Base-by-base conservation (phyloP, 208 protist genomes). In the Leishmania major region DNA sequence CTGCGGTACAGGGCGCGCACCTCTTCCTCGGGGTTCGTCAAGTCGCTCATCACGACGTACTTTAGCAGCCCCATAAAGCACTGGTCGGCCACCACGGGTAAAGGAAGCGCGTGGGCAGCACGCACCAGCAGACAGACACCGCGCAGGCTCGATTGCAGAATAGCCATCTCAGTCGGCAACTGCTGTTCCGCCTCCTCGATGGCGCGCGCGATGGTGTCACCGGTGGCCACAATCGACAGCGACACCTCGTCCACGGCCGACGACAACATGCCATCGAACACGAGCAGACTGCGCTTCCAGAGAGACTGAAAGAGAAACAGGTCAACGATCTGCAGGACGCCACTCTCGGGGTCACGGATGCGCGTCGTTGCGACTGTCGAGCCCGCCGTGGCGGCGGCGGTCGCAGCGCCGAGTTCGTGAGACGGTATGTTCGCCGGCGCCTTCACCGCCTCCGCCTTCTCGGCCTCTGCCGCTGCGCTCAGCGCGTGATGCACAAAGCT, bases 221-320 rank as follows among this genome's bases (percentile, higher is more conserved):
- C 81, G 31, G 64, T 79, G 13, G 80, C 74, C 13, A 81, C 81
- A 13, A 77, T 45, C 49, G 80, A 40, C 45, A 64, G 74, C 43
- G 85, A 78, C 35, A 94, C 85, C 79, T 84, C 84, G 53, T 77
- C 67, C 31, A 83, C 81, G 51, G 84, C 87, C 0, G 57, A 77
- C 37, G 88, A 84, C 28, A 95, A 49, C 43, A 92, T 88, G 73
- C 91, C 88, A 45, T 83, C 77, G 75, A 95, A 94, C 45, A 90
- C 85, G 8, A 81, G 84, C 43, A 97, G 71, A 84, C 84, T 89
- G 43, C 87, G 86, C 45, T 84, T 88, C 89, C 91, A 94, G 59
- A 96, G 60, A 2, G 79, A 53, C 72, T 84, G 75, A 71, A 95
- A 93, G 47, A 94, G 79, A 87, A 91, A 94, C 10, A 80, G 80